Percentiles rank a stretch among this genome's conserved stretches.
These are phyloP conservation scores for Phytopythium chamaehyphon DNA, from an alignment of 352 stramenopile genomes.

Conservation along the genomic window DNA sequence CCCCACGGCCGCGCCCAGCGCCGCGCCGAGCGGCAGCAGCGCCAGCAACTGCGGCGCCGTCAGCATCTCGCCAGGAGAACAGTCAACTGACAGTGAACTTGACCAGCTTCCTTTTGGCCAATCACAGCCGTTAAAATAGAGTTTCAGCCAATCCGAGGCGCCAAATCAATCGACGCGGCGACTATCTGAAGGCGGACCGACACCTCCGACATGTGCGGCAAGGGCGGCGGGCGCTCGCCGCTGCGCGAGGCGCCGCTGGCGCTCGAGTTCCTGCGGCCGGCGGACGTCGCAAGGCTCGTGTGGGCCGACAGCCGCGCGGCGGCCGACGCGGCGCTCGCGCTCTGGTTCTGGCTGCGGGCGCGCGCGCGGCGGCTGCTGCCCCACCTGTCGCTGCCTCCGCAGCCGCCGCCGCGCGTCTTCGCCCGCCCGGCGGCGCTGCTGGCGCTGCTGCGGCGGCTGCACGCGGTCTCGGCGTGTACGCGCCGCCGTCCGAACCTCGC, in stretches of 20 bases:
- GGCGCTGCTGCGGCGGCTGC: slow-evolving; percentile 40
- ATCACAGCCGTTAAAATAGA: slow-evolving; percentile 9
- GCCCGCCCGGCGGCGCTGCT: slow-evolving; percentile 35
- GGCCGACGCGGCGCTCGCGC: slow-evolving; percentile 17
- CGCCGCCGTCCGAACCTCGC: background rate
- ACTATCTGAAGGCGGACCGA: background rate
- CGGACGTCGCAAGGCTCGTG: slow-evolving; percentile 27
- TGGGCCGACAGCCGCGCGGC: slow-evolving; percentile 21
- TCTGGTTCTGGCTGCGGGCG: slow-evolving; percentile 43
- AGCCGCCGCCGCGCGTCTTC: slow-evolving; percentile 16
- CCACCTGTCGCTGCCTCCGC: slow-evolving; percentile 18
- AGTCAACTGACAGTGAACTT: background rate
- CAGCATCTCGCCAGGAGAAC: slow-evolving; percentile 10
- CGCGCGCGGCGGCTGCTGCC: slow-evolving; percentile 21
- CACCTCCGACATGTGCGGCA: background rate
- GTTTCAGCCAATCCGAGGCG: slow-evolving; percentile 13
- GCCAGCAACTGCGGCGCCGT: slow-evolving; percentile 23
- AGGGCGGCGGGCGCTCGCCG: slow-evolving; percentile 3
- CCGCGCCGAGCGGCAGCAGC: slow-evolving; percentile 28
- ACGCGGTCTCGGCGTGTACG: slow-evolving; percentile 50
- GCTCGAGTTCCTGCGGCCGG: slow-evolving; percentile 49
- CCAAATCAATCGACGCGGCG: background rate
- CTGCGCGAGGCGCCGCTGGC: slow-evolving; percentile 37
- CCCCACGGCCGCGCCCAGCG: slow-evolving; percentile 40
- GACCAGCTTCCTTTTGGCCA: slow-evolving; percentile 17